phyloP scores from a whole-genome alignment of 495 filamentous ascomycete species.

The Penicillium pancosmium region DNA sequence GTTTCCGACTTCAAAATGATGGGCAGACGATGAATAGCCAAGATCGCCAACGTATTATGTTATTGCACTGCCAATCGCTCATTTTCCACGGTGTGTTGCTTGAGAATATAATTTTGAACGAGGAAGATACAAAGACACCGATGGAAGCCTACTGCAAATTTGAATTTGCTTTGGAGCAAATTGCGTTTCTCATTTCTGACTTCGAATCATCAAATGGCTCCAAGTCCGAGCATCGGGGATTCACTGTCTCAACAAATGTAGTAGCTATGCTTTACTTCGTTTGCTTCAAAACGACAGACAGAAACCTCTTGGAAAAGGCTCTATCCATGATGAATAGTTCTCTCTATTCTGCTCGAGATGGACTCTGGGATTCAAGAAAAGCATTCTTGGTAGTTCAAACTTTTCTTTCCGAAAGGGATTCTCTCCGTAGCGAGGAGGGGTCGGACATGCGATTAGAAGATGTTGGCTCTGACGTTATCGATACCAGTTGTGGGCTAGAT shows the following conservation, averaged over 20 bases:
- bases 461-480: conserved; percentile 6
- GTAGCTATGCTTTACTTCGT: conserved; percentile 23
- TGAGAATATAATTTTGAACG: conserved; percentile 12
- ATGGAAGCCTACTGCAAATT: conserved; percentile 7
- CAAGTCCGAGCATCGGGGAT: background rate
- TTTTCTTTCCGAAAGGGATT: background rate
- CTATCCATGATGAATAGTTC: conserved; percentile 18
- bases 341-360: conserved; percentile 18
- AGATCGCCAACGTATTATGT: conserved; percentile 4
- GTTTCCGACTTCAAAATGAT: background rate
- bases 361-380: conserved; percentile 23
- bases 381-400: conserved; percentile 11
- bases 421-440: background rate
- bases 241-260: conserved; percentile 25
- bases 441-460: conserved; percentile 6
- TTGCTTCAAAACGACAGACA: conserved; percentile 22
- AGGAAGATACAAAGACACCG: background rate
- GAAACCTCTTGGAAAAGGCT: conserved; percentile 3
- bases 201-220: background rate
- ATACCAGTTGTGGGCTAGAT: conserved; percentile 6
- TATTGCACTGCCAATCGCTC: conserved; percentile 16
- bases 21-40: background rate
- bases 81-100: conserved; percentile 17
- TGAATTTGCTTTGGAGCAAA: conserved; percentile 12
- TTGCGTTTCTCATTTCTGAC: conserved; percentile 12